Conservation (phyloP, 257 asterid species). For the Ilex asprella region DNA sequence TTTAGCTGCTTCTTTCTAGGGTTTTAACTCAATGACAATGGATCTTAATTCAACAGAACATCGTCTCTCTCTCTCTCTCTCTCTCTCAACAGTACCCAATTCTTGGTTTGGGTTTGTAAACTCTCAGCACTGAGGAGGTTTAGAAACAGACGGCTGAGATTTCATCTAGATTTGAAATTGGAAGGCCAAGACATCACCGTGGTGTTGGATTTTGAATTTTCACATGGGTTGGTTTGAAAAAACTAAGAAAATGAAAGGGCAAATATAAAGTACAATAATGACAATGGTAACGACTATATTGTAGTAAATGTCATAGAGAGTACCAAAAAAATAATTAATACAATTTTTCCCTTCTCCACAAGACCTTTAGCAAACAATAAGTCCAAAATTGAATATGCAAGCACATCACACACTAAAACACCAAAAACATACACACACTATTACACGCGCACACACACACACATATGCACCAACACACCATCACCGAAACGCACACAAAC, state of each 20-base stretch:
- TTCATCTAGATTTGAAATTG: conserved; percentile 30
- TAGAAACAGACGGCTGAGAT: conserved; percentile 29
- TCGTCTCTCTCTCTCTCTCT: not conserved
- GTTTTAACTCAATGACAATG: conserved; percentile 5
- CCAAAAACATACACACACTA: no score
- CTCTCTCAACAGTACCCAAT: conserved; percentile 4
- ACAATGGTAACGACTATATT: conserved; percentile 41
- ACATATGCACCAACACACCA: no score
- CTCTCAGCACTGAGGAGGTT: not conserved
- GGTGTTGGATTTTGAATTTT: conserved; percentile 38
- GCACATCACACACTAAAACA: no score
- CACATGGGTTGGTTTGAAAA: conserved; percentile 11
- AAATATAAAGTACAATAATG: conserved; percentile 2
- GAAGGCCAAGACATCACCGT: conserved; percentile 15
- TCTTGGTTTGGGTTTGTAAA: not conserved
- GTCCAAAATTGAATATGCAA: no score
- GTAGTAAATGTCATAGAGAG: no score
- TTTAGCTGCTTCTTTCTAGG: conserved; percentile 2
- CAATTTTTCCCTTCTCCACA: no score
- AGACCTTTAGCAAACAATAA: no score
- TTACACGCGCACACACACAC: no score
- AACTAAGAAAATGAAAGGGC: not conserved
- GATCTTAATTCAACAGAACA: conserved; percentile 9
- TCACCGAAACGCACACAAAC: no score
- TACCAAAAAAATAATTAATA: no score